Percentiles rank a stretch among this genome's conserved stretches.
These are phyloP conservation scores for Platanus orientalis DNA, from an alignment of 164 flowering plant species.

Conservation along the genomic window DNA sequence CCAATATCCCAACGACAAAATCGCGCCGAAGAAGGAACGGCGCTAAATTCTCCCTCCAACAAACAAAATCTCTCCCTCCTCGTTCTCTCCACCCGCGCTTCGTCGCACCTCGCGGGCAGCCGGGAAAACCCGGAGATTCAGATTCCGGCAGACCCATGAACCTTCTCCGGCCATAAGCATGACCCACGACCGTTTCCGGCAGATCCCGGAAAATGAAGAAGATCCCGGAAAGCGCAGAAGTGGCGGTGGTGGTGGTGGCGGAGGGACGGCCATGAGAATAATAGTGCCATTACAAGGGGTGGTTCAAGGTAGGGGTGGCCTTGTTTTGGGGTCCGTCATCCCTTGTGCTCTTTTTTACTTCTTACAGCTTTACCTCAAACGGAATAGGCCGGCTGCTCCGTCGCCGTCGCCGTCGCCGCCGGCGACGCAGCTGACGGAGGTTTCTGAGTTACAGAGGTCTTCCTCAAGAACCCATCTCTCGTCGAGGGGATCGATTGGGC, in stretches of 20 bases:
- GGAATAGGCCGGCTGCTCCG: conserved; percentile 45
- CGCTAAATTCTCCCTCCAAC: background rate
- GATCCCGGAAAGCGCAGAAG: conserved; percentile 16
- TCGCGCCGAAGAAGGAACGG: background rate
- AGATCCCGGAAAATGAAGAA: conserved; percentile 20
- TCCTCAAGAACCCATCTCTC: conserved; percentile 48
- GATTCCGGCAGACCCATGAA: conserved; percentile 11
- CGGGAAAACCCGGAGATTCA: background rate
- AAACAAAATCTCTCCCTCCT: background rate
- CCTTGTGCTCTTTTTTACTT: conserved; percentile 97
- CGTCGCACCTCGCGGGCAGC: conserved; percentile 11
- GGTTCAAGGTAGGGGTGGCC: conserved; percentile 90
- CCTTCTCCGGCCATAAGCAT: conserved; percentile 15
- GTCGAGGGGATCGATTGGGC: conserved; percentile 49
- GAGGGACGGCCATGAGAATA: conserved; percentile 74
- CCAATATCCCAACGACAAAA: background rate
- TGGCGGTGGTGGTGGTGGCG: conserved; percentile 24
- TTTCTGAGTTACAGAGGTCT: conserved; percentile 38
- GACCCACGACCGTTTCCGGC: conserved; percentile 34
- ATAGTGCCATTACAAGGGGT: conserved; percentile 93
- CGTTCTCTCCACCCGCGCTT: background rate
- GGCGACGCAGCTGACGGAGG: conserved; percentile 29
- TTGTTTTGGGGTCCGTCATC: conserved; percentile 70
- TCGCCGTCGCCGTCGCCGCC: conserved; percentile 33
- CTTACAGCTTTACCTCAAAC: conserved; percentile 64